Evolutionary conservation across 1,139 yeast species (phyloP).

Genomic region (Kazachstania sp.): DNA sequence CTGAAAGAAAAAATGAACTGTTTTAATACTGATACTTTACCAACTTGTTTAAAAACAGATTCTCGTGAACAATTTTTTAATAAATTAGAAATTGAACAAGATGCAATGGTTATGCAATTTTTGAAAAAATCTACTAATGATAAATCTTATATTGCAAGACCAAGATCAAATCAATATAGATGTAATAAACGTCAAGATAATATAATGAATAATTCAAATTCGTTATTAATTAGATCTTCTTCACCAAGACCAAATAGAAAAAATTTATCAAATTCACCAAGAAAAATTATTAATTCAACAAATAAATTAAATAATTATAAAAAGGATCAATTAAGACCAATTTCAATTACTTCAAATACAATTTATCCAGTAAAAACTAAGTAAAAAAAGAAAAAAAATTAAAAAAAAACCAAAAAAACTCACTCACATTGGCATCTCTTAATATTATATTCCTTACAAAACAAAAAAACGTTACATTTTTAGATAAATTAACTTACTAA

Average conservation of each 20-base stretch:
- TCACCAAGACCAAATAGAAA: neutral
- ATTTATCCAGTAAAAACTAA: neutral
- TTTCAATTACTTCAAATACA: neutral
- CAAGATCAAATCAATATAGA: slow-evolving; percentile 1
- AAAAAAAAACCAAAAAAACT: neutral
- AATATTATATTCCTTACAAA: too few relatives aligned
- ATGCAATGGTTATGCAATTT: slow-evolving; percentile 1
- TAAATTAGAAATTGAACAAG: neutral
- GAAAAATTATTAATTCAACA: neutral
- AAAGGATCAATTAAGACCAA: neutral
- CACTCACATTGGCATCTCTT: neutral
- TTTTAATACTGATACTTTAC: neutral
- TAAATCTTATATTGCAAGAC: neutral
- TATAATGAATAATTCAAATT: neutral
- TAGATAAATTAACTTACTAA: too few relatives aligned
- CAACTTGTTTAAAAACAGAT: neutral
- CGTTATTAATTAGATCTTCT: neutral
- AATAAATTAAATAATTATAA: neutral
- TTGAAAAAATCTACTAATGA: neutral
- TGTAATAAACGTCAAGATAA: neutral
- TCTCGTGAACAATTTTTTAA: neutral
- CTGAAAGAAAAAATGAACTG: too few relatives aligned
- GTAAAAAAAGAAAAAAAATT: neutral
- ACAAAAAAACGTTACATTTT: too few relatives aligned
- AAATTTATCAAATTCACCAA: neutral